A percentile compares a stretch with the other conserved stretches of the same genome.
phyloP scores from a whole-genome alignment of 495 filamentous ascomycete genomes.

The Talaromyces trachyspermus region DNA sequence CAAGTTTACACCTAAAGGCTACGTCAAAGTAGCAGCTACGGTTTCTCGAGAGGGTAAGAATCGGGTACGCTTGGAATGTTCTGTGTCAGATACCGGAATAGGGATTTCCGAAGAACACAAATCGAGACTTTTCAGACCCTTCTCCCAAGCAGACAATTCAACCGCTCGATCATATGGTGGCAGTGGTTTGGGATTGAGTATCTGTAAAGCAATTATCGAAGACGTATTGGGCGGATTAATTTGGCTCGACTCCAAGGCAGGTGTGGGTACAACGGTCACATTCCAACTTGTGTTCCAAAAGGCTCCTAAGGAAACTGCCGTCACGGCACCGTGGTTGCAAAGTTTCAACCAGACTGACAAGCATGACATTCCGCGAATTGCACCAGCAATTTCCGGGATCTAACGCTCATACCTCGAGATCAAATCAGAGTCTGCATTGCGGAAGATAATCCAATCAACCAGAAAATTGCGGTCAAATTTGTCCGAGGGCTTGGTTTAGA shows the following conservation, averaged over 20 bases:
- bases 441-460: conserved; percentile 88
- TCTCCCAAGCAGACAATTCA: conserved; percentile 82
- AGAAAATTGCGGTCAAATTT: conserved; percentile 86
- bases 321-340: conserved; percentile 52
- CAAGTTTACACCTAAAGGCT: conserved; percentile 85
- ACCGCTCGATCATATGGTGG: conserved; percentile 85
- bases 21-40: conserved; percentile 68
- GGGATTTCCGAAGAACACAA: conserved; percentile 77
- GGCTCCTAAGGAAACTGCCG: conserved; percentile 51
- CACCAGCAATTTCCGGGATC: conserved; percentile 37
- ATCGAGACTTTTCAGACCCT: conserved; percentile 79
- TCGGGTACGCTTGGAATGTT: conserved; percentile 67
- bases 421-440: conserved; percentile 81
- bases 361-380: conserved; percentile 15
- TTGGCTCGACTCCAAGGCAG: conserved; percentile 67
- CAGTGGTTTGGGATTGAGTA: conserved; percentile 82
- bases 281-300: conserved; percentile 81
- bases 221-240: conserved; percentile 83
- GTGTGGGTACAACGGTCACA: conserved; percentile 73
- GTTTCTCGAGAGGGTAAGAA: conserved; percentile 63
- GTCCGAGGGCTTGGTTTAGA: conserved; percentile 75
- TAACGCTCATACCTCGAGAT: conserved; percentile 65
- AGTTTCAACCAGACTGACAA: conserved; percentile 23
- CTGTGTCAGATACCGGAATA: conserved; percentile 85
- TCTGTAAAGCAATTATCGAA: conserved; percentile 92